A percentile compares a stretch with the other conserved stretches of the same genome.
Conservation (phyloP, 306 rosid genomes). For the Medicago arabica region DNA sequence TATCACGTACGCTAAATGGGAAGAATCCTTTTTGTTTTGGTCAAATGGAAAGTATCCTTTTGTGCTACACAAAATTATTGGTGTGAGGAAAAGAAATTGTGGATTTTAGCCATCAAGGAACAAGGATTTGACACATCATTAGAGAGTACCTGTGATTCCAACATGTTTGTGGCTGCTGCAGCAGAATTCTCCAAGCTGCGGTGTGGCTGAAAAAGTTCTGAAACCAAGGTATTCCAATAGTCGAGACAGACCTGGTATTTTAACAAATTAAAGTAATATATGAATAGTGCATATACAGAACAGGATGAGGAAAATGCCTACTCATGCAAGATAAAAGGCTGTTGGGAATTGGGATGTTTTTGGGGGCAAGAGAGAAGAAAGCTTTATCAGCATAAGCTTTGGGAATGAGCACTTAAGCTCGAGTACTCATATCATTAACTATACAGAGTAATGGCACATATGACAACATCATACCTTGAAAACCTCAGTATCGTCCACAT, state of each 20-base stretch:
- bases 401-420: neutral
- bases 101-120: constrained; percentile 11
- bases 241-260: constrained; percentile 90
- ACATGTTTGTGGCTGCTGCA: constrained; percentile 43
- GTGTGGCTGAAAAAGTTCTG: constrained; percentile 61
- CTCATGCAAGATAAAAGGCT: constrained; percentile 3
- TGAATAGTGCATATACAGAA: neutral
- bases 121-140: constrained; percentile 35
- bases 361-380: neutral
- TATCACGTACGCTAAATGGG: neutral
- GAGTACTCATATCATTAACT: neutral
- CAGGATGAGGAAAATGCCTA: constrained; percentile 13
- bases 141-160: constrained; percentile 60
- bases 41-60: neutral
- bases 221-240: constrained; percentile 92
- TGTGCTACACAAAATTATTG: neutral
- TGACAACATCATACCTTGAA: constrained; percentile 67
- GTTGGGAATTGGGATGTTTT: neutral
- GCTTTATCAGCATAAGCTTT: neutral
- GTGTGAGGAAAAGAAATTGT: neutral
- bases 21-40: neutral
- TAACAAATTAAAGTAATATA: constrained; percentile 5
- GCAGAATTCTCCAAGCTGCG: constrained; percentile 51
- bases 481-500: constrained; percentile 95
- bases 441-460: neutral